phyloP scores from a whole-genome alignment of 1,284 basidiomycete species.

The Volvariella volvacea region DNA sequence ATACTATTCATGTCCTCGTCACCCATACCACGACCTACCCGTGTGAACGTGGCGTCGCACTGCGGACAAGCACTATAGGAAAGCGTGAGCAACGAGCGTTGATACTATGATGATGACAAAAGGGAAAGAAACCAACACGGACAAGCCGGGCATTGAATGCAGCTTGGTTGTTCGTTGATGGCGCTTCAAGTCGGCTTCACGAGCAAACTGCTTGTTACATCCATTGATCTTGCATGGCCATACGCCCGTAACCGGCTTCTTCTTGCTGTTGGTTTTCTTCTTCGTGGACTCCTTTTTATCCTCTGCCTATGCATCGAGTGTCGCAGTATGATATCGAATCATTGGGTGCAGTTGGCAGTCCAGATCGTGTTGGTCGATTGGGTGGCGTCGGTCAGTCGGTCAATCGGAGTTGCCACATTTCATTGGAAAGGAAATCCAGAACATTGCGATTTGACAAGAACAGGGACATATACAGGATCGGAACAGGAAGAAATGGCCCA shows the following conservation, averaged over 20 bases:
- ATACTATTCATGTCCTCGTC: slow-evolving; percentile 4
- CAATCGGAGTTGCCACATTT: too few relatives aligned
- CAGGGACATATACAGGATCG: too few relatives aligned
- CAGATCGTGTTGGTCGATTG: too few relatives aligned
- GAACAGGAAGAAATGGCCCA: too few relatives aligned
- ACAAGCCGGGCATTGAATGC: slow-evolving; percentile 68
- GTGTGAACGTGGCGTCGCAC: slow-evolving; percentile 69
- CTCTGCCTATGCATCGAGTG: slow-evolving; percentile 26
- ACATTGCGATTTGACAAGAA: too few relatives aligned
- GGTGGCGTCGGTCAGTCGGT: too few relatives aligned
- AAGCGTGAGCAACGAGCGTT: slow-evolving; percentile 5
- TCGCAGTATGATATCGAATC: background rate
- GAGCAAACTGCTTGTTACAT: slow-evolving; percentile 70
- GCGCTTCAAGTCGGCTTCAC: slow-evolving; percentile 71
- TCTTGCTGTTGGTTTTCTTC: slow-evolving; percentile 34
- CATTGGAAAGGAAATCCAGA: too few relatives aligned
- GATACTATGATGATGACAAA: slow-evolving; percentile 8
- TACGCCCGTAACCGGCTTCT: slow-evolving; percentile 40
- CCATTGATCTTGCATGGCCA: slow-evolving; percentile 76
- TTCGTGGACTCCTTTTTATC: slow-evolving; percentile 45
- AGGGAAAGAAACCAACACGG: slow-evolving; percentile 22
- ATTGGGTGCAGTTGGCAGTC: slow-evolving; percentile 1
- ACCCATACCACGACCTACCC: slow-evolving; percentile 36
- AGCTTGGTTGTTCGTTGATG: slow-evolving; percentile 71
- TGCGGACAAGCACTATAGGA: slow-evolving; percentile 58